A percentile compares a stretch with the other conserved stretches of the same genome.
Evolutionary conservation across 1,139 yeast species (phyloP).

Genomic region (Pichia cactophila): DNA sequence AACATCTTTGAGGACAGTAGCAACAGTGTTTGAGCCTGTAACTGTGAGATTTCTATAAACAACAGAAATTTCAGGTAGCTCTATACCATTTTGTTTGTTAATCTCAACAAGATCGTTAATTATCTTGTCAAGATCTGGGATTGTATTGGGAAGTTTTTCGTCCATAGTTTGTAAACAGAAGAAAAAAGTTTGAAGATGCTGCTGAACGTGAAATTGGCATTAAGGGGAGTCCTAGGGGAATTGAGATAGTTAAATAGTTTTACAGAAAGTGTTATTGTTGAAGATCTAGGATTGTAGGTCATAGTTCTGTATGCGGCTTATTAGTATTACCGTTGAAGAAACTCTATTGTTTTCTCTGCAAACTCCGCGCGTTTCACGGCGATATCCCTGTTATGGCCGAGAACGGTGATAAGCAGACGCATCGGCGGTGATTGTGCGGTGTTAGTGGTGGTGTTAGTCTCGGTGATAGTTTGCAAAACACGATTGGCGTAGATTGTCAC

Average conservation of each 20-base stretch:
- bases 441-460: background rate
- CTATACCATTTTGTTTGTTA: constrained; percentile 37
- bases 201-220: too few relatives aligned
- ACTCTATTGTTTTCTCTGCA: background rate
- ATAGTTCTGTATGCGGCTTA: background rate
- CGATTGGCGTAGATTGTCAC: background rate
- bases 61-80: constrained; percentile 40
- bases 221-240: background rate
- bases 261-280: too few relatives aligned
- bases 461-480: background rate
- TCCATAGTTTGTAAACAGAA: background rate
- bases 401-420: background rate
- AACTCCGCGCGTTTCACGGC: background rate
- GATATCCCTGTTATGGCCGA: background rate
- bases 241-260: background rate
- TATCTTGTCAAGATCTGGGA: constrained; percentile 28
- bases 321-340: background rate
- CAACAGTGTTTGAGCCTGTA: constrained; percentile 41
- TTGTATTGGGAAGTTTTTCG: background rate
- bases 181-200: too few relatives aligned
- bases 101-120: constrained; percentile 26
- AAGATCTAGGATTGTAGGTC: background rate
- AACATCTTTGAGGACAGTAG: constrained; percentile 39
- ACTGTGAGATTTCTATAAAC: constrained; percentile 39
- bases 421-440: background rate